A percentile compares a stretch with the other conserved stretches of the same genome.
These are phyloP conservation scores for Gonapodya prolifera DNA, from an alignment of 192 early-diverging fungal species.

Conservation along the genomic window DNA sequence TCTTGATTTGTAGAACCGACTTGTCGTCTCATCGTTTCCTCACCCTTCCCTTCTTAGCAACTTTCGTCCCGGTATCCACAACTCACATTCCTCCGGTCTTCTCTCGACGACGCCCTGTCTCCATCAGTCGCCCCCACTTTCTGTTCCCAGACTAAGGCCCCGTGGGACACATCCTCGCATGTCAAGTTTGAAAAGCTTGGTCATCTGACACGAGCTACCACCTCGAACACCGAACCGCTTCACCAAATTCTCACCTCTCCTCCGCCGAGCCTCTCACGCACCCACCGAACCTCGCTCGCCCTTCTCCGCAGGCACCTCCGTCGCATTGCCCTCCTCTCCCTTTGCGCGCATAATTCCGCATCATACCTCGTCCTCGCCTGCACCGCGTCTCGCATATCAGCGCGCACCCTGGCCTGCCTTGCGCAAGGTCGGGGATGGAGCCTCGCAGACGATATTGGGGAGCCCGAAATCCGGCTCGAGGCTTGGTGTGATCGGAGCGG, in stretches of 20 bases:
- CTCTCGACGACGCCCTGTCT: background rate
- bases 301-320: background rate
- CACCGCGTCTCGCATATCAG: background rate
- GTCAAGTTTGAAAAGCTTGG: background rate
- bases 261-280: background rate
- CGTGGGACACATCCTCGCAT: background rate
- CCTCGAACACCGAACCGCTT: background rate
- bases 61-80: background rate
- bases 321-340: background rate
- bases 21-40: too few species aligned
- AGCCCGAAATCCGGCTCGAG: background rate
- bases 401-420: background rate
- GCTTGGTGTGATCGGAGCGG: background rate
- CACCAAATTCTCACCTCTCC: background rate
- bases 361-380: background rate
- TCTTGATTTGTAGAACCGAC: too few species aligned
- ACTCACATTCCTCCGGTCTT: background rate
- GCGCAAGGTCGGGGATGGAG: background rate
- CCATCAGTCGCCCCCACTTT: background rate
- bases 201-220: background rate
- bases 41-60: too few species aligned
- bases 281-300: background rate
- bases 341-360: background rate
- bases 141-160: too few species aligned
- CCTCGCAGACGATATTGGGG: background rate